Base-by-base conservation (phyloP, 2,329 filamentous ascomycete species). In the Endothia cerciana region DNA sequence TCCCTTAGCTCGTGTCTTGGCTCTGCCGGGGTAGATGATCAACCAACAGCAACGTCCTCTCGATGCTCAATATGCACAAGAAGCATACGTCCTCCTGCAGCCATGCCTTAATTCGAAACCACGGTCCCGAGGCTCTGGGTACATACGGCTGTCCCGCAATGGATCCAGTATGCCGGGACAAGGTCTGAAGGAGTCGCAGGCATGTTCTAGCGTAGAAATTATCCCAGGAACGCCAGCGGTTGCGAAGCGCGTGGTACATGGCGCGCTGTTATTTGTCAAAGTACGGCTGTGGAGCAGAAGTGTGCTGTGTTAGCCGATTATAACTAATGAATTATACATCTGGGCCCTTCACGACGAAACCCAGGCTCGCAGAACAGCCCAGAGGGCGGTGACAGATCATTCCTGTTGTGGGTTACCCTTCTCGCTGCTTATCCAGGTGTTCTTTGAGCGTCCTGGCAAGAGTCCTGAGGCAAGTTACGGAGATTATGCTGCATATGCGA, bases 401-500 rank as follows among this genome's bases (percentile, higher is more conserved):
- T 36, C 33, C 33, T 36, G 10, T 36, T 36, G 33, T 36, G 15
- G 40, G n/a, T 47, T 47, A 47, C 13, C 13, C 43, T 7, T 47
- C 43, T 13, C n/a, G n/a, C 43, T 47, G 13, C 43, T 15, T 47
- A 17, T 15, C 13, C 5, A 17, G 13, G 43, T 22, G 43, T 13
- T 47, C 43, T 47, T 47, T 36, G 10, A 2, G 43, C 43, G n/a
- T 47, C 15, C 15, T 13, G 13, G n/a, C 43, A 47, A 47, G 43
- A 47, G 15, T 22, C n/a, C 15, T 13, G 15, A 15, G 43, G n/a
- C 15, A 47, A 4, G n/a, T 19, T 19, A 15, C 15, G 43, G n/a
- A 22, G 10, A 61, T 66, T 45, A 68, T 41, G 19, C 47, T n/a
- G 55, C 56, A 66, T 75, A 78, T 3, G 70, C 58, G 60, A 81